Evolutionary conservation across 495 filamentous ascomycete species (phyloP).

Genomic region (Diplogelasinospora grovesii): DNA sequence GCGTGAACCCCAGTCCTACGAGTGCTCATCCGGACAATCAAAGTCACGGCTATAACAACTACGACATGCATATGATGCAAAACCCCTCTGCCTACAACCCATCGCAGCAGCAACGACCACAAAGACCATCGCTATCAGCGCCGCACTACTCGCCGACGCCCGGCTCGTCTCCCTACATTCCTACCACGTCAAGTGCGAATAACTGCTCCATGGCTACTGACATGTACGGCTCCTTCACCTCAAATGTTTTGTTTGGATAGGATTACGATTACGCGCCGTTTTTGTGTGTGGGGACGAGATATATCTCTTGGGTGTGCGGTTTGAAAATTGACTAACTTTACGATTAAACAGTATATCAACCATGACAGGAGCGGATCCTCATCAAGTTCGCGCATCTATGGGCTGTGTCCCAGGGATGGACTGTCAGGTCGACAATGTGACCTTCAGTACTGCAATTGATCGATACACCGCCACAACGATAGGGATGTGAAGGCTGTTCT

Average conservation of each 20-base stretch:
- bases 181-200: background rate
- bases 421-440: slow-evolving; percentile 6
- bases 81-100: no score
- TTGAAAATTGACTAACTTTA: background rate
- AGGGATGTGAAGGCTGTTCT: background rate
- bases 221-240: slow-evolving; percentile 5
- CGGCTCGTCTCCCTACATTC: background rate
- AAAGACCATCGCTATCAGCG: no score
- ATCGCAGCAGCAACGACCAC: no score
- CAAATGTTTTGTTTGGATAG: no score
- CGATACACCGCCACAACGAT: background rate
- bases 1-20: no score
- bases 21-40: no score
- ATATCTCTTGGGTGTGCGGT: no score
- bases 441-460: slow-evolving; percentile 4
- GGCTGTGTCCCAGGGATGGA: slow-evolving; percentile 8
- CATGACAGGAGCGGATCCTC: slow-evolving; percentile 7
- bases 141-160: background rate
- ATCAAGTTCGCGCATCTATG: slow-evolving; percentile 5
- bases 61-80: no score
- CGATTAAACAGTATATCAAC: slow-evolving; percentile 6
- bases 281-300: no score
- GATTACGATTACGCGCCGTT: no score
- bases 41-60: no score
- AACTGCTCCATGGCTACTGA: slow-evolving; percentile 11